Evolutionary conservation across 2,329 filamentous ascomycete species (phyloP).

Genomic region (Dactylella cylindrospora): DNA sequence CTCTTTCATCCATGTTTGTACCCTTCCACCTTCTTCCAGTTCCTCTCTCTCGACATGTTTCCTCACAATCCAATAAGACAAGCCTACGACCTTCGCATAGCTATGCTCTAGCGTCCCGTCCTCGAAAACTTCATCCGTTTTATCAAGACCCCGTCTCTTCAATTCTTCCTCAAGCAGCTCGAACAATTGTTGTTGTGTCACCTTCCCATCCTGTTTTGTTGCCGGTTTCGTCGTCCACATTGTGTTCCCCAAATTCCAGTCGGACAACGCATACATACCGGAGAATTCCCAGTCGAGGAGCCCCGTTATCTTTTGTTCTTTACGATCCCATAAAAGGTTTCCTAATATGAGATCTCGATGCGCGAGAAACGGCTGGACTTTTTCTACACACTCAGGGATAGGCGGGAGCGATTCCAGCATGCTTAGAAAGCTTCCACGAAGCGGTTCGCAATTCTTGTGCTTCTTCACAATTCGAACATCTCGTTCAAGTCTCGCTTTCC

Average conservation of each 20-base stretch:
- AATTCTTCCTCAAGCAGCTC: conserved; percentile 16
- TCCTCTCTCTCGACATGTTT: conserved; percentile 32
- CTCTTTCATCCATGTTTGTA: conserved; percentile 16
- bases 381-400: conserved; percentile 11
- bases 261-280: conserved; percentile 47
- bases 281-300: conserved; percentile 47
- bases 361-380: conserved; percentile 26
- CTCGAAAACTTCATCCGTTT: conserved; percentile 6
- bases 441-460: conserved; percentile 11
- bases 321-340: conserved; percentile 45
- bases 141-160: conserved; percentile 9
- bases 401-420: conserved; percentile 1
- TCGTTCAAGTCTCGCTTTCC: conserved; percentile 17
- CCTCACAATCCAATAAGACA: conserved; percentile 31
- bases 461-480: conserved; percentile 28
- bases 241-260: conserved; percentile 39
- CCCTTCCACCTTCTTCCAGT: conserved; percentile 18
- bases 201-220: conserved; percentile 15
- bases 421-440: conserved; percentile 7
- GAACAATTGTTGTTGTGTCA: conserved; percentile 23
- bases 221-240: conserved; percentile 21
- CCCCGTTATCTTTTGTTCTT: conserved; percentile 43
- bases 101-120: conserved; percentile 12
- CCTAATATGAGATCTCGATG: conserved; percentile 45
- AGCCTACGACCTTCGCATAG: conserved; percentile 14